These are phyloP conservation scores for Neopestalotiopsis sp. DNA, from an alignment of 2,329 filamentous ascomycete genomes.

Conservation along the genomic window DNA sequence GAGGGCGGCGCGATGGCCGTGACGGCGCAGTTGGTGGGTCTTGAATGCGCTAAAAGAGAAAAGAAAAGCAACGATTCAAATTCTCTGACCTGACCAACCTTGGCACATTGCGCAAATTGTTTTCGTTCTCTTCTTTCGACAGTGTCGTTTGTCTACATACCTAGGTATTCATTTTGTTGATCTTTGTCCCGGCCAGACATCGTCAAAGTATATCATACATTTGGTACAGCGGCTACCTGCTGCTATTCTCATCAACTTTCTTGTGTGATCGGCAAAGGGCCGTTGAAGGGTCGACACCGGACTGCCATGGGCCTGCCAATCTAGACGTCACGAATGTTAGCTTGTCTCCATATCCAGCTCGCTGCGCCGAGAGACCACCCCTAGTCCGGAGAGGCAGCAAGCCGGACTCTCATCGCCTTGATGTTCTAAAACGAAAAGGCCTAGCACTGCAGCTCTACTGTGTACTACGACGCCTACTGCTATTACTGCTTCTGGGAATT, in stretches of 20 bases:
- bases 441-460: background rate
- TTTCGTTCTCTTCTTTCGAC: background rate
- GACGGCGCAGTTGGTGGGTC: background rate
- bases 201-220: background rate
- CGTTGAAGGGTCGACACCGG: background rate
- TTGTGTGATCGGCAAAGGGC: too few species aligned
- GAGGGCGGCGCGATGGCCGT: background rate
- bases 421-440: background rate
- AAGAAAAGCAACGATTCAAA: constrained; percentile 3
- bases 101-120: constrained; percentile 4
- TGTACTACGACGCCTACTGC: too few species aligned
- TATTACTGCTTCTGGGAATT: background rate
- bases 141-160: background rate
- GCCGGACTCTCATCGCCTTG: background rate
- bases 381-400: background rate
- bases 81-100: constrained; percentile 1
- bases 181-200: background rate
- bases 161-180: background rate
- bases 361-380: background rate
- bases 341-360: background rate
- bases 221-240: background rate
- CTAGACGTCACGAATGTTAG: background rate
- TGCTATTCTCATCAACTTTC: background rate
- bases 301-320: background rate
- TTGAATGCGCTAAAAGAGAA: background rate